Base-by-base conservation (phyloP, 73 alveolate species). In the Durusdinium trenchii region DNA sequence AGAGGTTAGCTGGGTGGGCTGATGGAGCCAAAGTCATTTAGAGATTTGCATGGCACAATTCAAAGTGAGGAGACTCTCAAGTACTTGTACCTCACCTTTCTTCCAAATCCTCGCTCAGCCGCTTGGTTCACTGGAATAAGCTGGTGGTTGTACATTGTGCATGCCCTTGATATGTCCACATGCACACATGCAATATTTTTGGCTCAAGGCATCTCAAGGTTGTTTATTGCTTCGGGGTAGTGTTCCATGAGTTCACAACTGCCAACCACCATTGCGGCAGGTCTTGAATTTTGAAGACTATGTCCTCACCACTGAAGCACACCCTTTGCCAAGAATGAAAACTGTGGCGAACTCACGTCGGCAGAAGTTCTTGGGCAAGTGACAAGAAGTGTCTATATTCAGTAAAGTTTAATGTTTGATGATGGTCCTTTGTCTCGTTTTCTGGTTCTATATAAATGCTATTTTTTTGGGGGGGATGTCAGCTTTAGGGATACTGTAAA, bases 211-310 rank as follows among this genome's bases (percentile, higher is more conserved):
- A n/a, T n/a, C n/a, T n/a, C n/a, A n/a, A n/a, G n/a, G n/a, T n/a
- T n/a, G n/a, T n/a, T n/a, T n/a, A n/a, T n/a, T n/a, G n/a, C n/a
- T n/a, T n/a, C n/a, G n/a, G n/a, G n/a, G n/a, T n/a, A n/a, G n/a
- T n/a, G n/a, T n/a, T n/a, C n/a, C n/a, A n/a, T n/a, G n/a, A n/a
- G n/a, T n/a, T n/a, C n/a, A n/a, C n/a, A 62, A 20, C 18, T 40
- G 76, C 40, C 32, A 20, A 40, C 32, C 16, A 5, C 32, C 6
- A 20, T 26, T n/a, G 3, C 6, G 43, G n/a, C 20, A 90, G 97
- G 97, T 90, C 26, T 90, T 90, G 97, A 90, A 90, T 48, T 76
- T 90, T 48, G 97, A 90, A n/a, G 97, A 90, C 87, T 90, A 60
- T 87, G 97, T 90, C 10, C 47, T 90, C 71, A 90, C 86, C 57